Percentiles rank a stretch among this genome's conserved stretches.
Evolutionary conservation across 2,329 filamentous ascomycete species (phyloP).

Genomic region (Geosmithia flava): DNA sequence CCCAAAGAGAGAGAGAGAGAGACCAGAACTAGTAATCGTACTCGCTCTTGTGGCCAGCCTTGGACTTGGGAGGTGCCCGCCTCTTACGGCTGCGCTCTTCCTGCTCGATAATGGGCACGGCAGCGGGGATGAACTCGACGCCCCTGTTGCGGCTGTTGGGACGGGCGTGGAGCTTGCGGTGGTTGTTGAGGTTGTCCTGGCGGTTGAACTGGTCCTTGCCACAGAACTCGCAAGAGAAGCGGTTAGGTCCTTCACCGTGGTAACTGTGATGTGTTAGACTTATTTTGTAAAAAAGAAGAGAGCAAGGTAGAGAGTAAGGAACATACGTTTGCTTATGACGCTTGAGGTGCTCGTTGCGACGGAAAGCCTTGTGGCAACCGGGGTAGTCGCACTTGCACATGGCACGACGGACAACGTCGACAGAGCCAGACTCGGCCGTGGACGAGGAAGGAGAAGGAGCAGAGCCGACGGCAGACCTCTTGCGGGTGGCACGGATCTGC

Average conservation of each 20-base stretch:
- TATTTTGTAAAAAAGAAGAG: not conserved
- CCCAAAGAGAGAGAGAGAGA: not conserved
- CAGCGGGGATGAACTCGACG: slow-evolving; percentile 25
- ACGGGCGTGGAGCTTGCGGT: slow-evolving; percentile 25
- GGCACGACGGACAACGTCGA: slow-evolving; percentile 23
- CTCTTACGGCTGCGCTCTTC: slow-evolving; percentile 26
- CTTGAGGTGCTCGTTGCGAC: slow-evolving; percentile 43
- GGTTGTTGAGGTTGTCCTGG: slow-evolving; percentile 27
- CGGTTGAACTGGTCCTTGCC: slow-evolving; percentile 27
- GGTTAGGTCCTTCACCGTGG: slow-evolving; percentile 24
- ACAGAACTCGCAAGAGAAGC: slow-evolving; percentile 28
- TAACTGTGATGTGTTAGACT: slow-evolving; percentile 10
- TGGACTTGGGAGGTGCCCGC: slow-evolving; percentile 23
- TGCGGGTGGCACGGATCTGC: slow-evolving; percentile 21
- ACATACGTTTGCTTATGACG: slow-evolving; percentile 40
- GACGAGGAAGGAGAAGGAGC: no score
- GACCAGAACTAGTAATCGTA: not conserved
- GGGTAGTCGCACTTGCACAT: slow-evolving; percentile 32
- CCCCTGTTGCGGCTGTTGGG: slow-evolving; percentile 25
- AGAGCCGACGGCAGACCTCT: slow-evolving; percentile 7
- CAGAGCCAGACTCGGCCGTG: slow-evolving; percentile 14
- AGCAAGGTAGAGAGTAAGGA: not conserved
- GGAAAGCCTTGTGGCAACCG: slow-evolving; percentile 34
- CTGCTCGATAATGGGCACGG: slow-evolving; percentile 25
- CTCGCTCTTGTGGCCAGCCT: not conserved